These are phyloP conservation scores for Marsdenia floribunda DNA, from an alignment of 257 asterid species.

Conservation along the genomic window DNA sequence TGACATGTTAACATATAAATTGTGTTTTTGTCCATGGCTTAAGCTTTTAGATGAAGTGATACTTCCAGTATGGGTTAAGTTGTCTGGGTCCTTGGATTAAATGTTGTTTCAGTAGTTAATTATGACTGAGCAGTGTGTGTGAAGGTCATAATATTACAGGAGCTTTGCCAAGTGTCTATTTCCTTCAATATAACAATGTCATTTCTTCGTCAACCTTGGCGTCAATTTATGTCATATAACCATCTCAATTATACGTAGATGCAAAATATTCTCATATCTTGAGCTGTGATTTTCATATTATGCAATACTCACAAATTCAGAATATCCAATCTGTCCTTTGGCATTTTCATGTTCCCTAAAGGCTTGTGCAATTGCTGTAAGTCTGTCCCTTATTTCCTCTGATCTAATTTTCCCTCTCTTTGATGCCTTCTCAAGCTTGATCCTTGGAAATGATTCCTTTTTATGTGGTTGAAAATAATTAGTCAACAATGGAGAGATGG, in stretches of 20 bases:
- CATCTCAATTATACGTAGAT: neutral
- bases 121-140: neutral
- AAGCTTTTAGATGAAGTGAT: too few relatives aligned
- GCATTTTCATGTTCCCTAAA: neutral
- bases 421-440: neutral
- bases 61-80: too few relatives aligned
- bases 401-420: neutral
- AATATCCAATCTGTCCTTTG: neutral
- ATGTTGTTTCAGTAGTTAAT: neutral
- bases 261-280: neutral
- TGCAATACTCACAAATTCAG: neutral
- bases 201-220: neutral
- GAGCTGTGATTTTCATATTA: neutral
- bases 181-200: neutral
- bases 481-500: neutral
- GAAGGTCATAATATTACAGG: neutral
- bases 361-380: neutral
- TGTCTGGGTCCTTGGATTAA: neutral
- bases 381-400: neutral
- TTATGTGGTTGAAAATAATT: neutral
- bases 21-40: too few relatives aligned
- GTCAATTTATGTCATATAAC: neutral
- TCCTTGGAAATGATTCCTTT: neutral
- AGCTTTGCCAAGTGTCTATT: neutral
- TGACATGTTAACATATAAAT: neutral